Percentiles rank a stretch among this genome's conserved stretches.
Evolutionary conservation across 2,329 filamentous ascomycete genomes (phyloP).

Genomic region (Pyrenophora teres): DNA sequence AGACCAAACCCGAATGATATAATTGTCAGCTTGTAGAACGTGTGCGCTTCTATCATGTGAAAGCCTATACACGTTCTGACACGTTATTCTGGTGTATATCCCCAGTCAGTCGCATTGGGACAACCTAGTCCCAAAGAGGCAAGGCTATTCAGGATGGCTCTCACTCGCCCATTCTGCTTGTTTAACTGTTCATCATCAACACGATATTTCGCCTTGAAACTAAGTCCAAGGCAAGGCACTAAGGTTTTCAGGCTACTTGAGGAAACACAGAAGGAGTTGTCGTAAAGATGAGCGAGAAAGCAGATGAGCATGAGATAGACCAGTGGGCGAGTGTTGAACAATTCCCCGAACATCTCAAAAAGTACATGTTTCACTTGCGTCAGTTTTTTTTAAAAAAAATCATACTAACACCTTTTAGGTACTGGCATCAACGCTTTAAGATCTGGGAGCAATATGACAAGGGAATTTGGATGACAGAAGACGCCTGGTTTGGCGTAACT

Average conservation of each 20-base stretch:
- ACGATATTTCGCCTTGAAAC: not conserved
- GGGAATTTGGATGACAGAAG: slow-evolving; percentile 87
- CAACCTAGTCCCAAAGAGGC: slow-evolving; percentile 10
- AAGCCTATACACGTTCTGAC: not conserved
- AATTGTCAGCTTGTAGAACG: too few relatives aligned
- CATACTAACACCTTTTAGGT: slow-evolving; percentile 59
- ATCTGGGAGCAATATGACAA: slow-evolving; percentile 89
- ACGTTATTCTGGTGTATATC: not conserved
- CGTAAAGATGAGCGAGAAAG: slow-evolving; percentile 23
- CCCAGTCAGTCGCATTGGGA: slow-evolving; percentile 11
- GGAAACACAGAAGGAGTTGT: not conserved
- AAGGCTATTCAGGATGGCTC: slow-evolving; percentile 9
- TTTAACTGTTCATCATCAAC: slow-evolving; percentile 1
- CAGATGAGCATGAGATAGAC: slow-evolving; percentile 52
- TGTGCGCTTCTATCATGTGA: not conserved
- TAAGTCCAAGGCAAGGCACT: not conserved
- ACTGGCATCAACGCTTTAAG: slow-evolving; percentile 85
- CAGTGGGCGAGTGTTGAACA: slow-evolving; percentile 74
- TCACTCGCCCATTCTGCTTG: not conserved
- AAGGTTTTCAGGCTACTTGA: too few relatives aligned
- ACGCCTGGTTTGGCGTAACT: slow-evolving; percentile 96
- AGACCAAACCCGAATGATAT: too few relatives aligned
- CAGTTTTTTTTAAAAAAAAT: not conserved
- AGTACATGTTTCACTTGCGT: slow-evolving; percentile 59
- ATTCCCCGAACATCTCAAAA: slow-evolving; percentile 82